Evolutionary conservation across 352 stramenopile species (phyloP).

Genomic region (Lagenidium sp.): DNA sequence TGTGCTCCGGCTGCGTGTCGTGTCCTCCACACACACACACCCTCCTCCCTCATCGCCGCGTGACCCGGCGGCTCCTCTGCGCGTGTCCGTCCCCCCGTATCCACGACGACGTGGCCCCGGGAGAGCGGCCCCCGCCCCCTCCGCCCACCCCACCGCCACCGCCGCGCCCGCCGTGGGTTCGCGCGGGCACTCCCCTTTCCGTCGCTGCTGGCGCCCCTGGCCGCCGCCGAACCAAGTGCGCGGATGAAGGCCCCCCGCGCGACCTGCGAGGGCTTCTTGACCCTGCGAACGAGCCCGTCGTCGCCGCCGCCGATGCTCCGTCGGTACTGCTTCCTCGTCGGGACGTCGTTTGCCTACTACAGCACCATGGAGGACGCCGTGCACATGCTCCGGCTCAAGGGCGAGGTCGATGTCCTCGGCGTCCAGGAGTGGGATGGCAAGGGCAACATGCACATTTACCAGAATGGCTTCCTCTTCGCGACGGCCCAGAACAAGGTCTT

Average conservation of each 20-base stretch:
- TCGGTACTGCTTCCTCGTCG: conserved; percentile 83
- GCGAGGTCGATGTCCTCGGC: conserved; percentile 81
- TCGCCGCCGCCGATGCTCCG: conserved; percentile 81
- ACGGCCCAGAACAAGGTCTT: conserved; percentile 87
- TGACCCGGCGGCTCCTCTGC: no score
- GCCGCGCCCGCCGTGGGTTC: no score
- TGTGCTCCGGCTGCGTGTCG: no score
- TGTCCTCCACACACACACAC: no score
- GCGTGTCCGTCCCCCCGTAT: no score
- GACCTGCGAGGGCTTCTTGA: conserved; percentile 81
- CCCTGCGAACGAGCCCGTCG: conserved; percentile 79
- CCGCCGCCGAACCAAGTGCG: neutral
- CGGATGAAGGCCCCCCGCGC: conserved; percentile 76
- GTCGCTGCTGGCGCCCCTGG: no score
- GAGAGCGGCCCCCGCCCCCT: no score
- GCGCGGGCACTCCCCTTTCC: no score
- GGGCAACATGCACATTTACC: conserved; percentile 89
- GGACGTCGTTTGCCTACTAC: conserved; percentile 85
- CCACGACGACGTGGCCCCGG: no score
- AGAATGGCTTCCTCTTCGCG: conserved; percentile 83
- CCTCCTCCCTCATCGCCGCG: no score
- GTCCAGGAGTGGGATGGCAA: conserved; percentile 90
- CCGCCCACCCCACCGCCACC: no score
- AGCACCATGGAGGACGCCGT: conserved; percentile 89
- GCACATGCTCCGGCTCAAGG: conserved; percentile 81